These are phyloP conservation scores for Amesomyces nigricolor DNA, from an alignment of 2,329 filamentous ascomycete genomes.

Conservation along the genomic window DNA sequence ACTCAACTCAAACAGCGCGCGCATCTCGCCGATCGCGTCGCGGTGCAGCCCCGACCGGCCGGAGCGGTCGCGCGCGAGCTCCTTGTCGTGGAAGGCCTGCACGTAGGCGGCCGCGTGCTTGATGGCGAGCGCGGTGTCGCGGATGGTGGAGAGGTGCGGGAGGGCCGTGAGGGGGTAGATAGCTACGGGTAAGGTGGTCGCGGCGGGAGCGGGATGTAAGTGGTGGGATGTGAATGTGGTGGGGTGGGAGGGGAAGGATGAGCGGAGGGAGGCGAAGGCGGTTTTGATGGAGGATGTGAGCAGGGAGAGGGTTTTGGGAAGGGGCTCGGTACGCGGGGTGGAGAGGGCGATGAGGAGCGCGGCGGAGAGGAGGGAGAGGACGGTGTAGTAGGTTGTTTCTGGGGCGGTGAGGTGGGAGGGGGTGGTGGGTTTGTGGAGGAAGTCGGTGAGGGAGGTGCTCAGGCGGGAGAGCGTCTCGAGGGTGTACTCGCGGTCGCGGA, in stretches of 20 bases:
- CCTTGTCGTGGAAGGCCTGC: slow-evolving; percentile 29
- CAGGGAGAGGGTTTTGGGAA: slow-evolving; percentile 13
- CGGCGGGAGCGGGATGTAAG: neutral
- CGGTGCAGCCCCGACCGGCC: slow-evolving; percentile 31
- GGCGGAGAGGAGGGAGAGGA: slow-evolving; percentile 37
- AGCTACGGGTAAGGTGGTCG: neutral
- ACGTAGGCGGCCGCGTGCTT: slow-evolving; percentile 32
- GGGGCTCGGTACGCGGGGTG: slow-evolving; percentile 18
- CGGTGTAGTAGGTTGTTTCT: slow-evolving; percentile 41
- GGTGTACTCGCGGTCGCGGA: slow-evolving; percentile 41
- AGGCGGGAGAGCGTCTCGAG: slow-evolving; percentile 39
- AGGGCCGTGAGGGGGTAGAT: slow-evolving; percentile 29
- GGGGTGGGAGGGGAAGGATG: slow-evolving; percentile 2
- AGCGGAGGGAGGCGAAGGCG: slow-evolving; percentile 20
- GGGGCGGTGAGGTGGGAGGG: slow-evolving; percentile 34
- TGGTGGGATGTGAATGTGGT: neutral
- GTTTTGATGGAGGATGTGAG: slow-evolving; percentile 18
- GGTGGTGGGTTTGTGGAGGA: slow-evolving; percentile 30
- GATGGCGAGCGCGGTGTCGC: slow-evolving; percentile 33
- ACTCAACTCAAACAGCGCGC: slow-evolving; percentile 28
- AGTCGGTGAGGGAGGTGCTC: slow-evolving; percentile 38
- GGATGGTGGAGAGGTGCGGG: slow-evolving; percentile 35
- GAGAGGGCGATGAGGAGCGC: slow-evolving; percentile 24
- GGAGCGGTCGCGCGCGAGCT: slow-evolving; percentile 31
- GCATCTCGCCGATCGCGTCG: slow-evolving; percentile 32